Conservation (phyloP, 2,329 filamentous ascomycete genomes). For the Beauveria pseudobassiana region DNA sequence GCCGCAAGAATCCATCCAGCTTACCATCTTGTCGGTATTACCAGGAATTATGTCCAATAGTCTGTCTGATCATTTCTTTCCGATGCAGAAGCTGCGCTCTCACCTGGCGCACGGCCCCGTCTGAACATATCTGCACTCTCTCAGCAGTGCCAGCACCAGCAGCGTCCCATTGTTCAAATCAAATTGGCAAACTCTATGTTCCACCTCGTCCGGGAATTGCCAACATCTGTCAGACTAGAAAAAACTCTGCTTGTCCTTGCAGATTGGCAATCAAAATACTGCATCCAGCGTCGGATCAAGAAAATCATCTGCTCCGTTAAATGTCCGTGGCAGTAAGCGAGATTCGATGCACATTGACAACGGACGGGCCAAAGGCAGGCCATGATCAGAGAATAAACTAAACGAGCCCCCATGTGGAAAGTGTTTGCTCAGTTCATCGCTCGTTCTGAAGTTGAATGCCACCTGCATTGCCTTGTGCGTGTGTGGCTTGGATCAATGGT, state of each 20-base stretch:
- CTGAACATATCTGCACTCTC: background rate
- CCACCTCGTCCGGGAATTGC: background rate
- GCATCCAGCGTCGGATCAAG: background rate
- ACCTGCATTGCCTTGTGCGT: too few species aligned
- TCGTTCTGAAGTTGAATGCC: too few species aligned
- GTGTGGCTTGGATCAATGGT: too few species aligned
- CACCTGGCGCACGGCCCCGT: constrained; percentile 1
- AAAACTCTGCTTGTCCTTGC: background rate
- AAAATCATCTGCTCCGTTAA: background rate
- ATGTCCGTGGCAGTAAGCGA: too few species aligned
- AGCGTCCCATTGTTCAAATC: constrained; percentile 7
- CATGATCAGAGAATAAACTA: too few species aligned
- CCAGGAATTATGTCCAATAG: too few species aligned
- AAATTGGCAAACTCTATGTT: background rate
- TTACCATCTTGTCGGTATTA: background rate
- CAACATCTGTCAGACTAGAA: background rate
- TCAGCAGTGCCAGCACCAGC: background rate
- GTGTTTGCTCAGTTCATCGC: too few species aligned
- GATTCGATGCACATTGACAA: too few species aligned
- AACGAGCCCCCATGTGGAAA: too few species aligned
- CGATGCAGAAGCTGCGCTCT: background rate
- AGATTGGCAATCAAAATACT: too few species aligned
- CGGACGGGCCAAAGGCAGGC: too few species aligned
- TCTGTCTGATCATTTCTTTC: too few species aligned
- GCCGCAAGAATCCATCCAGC: background rate